Conservation (phyloP, 163 green algal genomes). For the Coccomyxa subellipsoidea region DNA sequence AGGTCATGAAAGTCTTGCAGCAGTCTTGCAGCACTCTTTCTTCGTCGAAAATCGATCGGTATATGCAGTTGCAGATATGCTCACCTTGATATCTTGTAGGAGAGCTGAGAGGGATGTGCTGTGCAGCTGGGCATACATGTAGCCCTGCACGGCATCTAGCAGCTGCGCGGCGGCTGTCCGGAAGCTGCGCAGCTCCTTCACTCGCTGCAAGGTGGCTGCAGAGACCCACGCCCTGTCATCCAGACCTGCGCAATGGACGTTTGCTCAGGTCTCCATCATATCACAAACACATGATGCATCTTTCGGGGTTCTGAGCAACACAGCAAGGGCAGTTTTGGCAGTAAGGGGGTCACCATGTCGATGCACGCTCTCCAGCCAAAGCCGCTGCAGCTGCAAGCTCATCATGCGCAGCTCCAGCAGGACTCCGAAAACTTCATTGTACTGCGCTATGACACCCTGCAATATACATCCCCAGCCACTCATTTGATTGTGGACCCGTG, state of each 20-base stretch:
- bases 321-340: too few relatives aligned
- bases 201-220: constrained; percentile 15
- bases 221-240: not conserved
- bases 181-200: constrained; percentile 31
- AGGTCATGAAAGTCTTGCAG: not conserved
- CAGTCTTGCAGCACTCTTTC: not conserved
- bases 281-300: not conserved
- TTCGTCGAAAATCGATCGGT: too few relatives aligned
- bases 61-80: not conserved
- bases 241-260: not conserved
- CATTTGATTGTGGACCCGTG: too few relatives aligned
- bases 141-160: constrained; percentile 23
- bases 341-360: not conserved
- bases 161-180: constrained; percentile 29
- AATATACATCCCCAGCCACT: too few relatives aligned
- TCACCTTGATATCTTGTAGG: not conserved
- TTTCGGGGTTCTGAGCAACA: too few relatives aligned
- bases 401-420: constrained; percentile 23
- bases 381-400: not conserved
- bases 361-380: not conserved
- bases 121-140: constrained; percentile 24
- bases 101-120: constrained; percentile 1
- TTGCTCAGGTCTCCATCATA: not conserved
- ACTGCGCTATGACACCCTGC: constrained; percentile 27
- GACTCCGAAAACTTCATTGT: constrained; percentile 28